A percentile compares a stretch with the other conserved stretches of the same genome.
Conservation (phyloP, 106 monocot genomes). For the Narthecium ossifragum region DNA sequence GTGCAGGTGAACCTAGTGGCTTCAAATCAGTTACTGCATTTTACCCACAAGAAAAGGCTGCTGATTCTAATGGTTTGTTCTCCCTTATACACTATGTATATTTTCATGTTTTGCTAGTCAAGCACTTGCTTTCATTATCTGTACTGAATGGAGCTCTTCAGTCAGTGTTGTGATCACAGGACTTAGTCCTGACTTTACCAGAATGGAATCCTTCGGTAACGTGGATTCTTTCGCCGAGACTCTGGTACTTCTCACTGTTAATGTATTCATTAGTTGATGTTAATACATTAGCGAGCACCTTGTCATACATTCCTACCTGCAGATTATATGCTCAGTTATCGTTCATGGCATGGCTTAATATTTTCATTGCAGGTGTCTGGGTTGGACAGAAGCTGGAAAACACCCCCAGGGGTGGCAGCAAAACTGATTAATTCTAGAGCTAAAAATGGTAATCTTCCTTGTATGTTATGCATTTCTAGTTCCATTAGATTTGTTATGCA, state of each 20-base stretch:
- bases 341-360: not conserved
- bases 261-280: no score
- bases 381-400: conserved; percentile 88
- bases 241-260: conserved; percentile 41
- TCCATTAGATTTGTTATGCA: not conserved
- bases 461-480: not conserved
- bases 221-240: conserved; percentile 88
- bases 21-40: conserved; percentile 87
- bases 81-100: not conserved
- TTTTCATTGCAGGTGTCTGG: conserved; percentile 57
- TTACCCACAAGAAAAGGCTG: conserved; percentile 56
- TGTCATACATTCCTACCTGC: not conserved
- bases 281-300: no score
- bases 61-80: conserved; percentile 64
- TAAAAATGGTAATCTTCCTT: conserved; percentile 43
- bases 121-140: no score
- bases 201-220: conserved; percentile 72
- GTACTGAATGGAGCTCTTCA: conserved; percentile 20
- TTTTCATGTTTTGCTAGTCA: not conserved
- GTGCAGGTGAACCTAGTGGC: conserved; percentile 38
- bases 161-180: conserved; percentile 80
- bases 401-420: conserved; percentile 78
- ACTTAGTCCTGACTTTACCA: conserved; percentile 80
- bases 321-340: not conserved
- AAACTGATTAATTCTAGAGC: conserved; percentile 71